phyloP scores from a whole-genome alignment of 1,139 yeast species.

The Pichia sp. region DNA sequence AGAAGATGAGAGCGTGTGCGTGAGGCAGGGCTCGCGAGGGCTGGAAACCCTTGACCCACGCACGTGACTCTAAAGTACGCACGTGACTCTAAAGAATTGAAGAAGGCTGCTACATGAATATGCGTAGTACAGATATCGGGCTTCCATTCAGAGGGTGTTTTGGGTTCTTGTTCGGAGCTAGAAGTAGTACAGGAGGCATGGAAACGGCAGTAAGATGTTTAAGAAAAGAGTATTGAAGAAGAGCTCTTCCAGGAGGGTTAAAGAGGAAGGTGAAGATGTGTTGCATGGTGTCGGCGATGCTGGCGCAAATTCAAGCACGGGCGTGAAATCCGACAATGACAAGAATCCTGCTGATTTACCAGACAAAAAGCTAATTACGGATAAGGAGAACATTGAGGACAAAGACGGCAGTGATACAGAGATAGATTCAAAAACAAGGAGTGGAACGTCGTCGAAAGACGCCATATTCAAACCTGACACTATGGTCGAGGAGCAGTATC shows the following conservation, averaged over 20 bases:
- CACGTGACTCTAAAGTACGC: not conserved
- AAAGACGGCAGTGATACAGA: not conserved
- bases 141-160: not conserved
- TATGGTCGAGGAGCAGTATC: slow-evolving; percentile 33
- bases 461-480: slow-evolving; percentile 27
- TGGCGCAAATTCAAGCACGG: not conserved
- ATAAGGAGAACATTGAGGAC: not conserved
- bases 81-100: not conserved
- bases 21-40: not conserved
- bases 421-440: not conserved
- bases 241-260: slow-evolving; percentile 8
- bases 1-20: not conserved
- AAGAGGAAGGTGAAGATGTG: slow-evolving; percentile 3
- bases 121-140: too few relatives aligned
- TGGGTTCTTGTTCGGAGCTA: not conserved
- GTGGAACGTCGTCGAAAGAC: not conserved
- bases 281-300: not conserved
- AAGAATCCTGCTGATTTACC: not conserved
- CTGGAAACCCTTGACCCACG: not conserved
- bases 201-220: slow-evolving; percentile 28
- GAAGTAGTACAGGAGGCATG: not conserved
- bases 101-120: not conserved
- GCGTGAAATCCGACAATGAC: not conserved
- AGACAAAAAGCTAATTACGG: not conserved
- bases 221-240: slow-evolving; percentile 30